phyloP scores from a whole-genome alignment of 805 yeast species.

The Starmerella davenportii region DNA sequence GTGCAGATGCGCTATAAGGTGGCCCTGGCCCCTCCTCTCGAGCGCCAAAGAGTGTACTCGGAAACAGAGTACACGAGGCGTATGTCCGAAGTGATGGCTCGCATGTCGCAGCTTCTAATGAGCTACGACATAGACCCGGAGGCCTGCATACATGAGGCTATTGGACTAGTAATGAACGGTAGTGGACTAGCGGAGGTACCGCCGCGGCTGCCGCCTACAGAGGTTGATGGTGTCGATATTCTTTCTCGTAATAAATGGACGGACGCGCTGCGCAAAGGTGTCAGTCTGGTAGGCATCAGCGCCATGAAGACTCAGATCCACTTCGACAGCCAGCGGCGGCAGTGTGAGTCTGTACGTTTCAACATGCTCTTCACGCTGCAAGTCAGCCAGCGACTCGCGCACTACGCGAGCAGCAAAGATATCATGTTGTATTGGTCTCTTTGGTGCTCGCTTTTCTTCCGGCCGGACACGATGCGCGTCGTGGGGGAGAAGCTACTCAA shows the following conservation, averaged over 20 bases:
- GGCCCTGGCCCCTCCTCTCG: constrained; percentile 16
- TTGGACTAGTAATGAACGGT: constrained; percentile 1
- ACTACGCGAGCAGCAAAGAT: constrained; percentile 22
- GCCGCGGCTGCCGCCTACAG: neutral
- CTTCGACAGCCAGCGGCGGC: constrained; percentile 16
- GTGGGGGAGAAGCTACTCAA: constrained; percentile 23
- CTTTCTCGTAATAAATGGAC: constrained; percentile 9
- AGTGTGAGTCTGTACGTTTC: constrained; percentile 2
- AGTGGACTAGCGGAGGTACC: neutral
- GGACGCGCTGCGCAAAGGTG: constrained; percentile 11
- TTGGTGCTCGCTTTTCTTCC: constrained; percentile 17
- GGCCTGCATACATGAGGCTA: constrained; percentile 10
- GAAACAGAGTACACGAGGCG: constrained; percentile 18
- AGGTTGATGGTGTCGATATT: constrained; percentile 8
- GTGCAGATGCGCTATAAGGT: constrained; percentile 21
- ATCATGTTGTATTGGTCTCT: constrained; percentile 23
- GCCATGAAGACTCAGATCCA: constrained; percentile 21
- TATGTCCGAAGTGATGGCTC: constrained; percentile 23
- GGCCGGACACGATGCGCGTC: constrained; percentile 15
- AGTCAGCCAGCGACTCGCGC: constrained; percentile 1
- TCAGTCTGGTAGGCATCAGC: constrained; percentile 22
- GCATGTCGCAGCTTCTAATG: constrained; percentile 34
- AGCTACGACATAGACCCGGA: constrained; percentile 49
- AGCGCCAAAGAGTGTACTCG: constrained; percentile 19
- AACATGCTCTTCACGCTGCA: neutral